Evolutionary conservation across 2,329 filamentous ascomycete genomes (phyloP).

Genomic region (Hypoxylon sp.): DNA sequence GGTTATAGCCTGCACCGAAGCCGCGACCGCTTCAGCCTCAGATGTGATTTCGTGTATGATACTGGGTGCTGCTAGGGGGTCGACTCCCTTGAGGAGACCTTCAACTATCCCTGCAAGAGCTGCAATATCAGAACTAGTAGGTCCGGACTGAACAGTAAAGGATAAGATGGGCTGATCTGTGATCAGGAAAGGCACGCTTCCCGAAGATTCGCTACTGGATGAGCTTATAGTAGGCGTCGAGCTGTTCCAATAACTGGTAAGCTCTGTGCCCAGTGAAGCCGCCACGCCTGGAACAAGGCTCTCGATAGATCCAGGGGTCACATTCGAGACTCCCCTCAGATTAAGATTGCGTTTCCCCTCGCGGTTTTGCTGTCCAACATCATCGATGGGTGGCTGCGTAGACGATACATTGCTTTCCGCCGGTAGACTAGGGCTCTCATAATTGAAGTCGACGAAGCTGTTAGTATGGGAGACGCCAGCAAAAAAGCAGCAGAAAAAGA

Average conservation of each 20-base stretch:
- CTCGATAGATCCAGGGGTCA: conserved; percentile 33
- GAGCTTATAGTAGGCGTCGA: conserved; percentile 27
- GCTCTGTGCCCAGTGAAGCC: conserved; percentile 35
- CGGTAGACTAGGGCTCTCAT: conserved; percentile 18
- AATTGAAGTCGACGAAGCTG: conserved; percentile 12
- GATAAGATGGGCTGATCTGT: conserved; percentile 28
- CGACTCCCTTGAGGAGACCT: conserved; percentile 35
- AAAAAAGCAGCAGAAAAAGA: conserved; percentile 42
- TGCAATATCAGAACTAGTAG: conserved; percentile 34
- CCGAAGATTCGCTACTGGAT: conserved; percentile 26
- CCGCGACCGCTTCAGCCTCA: conserved; percentile 37
- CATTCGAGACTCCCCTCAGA: conserved; percentile 31
- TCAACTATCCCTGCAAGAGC: conserved; percentile 37
- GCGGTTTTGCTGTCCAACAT: neutral
- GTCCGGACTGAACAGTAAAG: conserved; percentile 35
- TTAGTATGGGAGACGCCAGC: conserved; percentile 29
- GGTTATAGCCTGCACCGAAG: conserved; percentile 44
- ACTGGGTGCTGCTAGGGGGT: conserved; percentile 36
- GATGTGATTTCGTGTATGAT: conserved; percentile 43
- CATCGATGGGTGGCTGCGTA: neutral
- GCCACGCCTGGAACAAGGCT: conserved; percentile 35
- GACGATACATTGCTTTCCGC: conserved; percentile 7
- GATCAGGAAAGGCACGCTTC: conserved; percentile 40
- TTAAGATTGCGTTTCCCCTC: conserved; percentile 39
- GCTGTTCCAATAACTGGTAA: conserved; percentile 38